These are phyloP conservation scores for Oryza coarctata DNA, from an alignment of 176 grass and related monocot species.

Conservation along the genomic window DNA sequence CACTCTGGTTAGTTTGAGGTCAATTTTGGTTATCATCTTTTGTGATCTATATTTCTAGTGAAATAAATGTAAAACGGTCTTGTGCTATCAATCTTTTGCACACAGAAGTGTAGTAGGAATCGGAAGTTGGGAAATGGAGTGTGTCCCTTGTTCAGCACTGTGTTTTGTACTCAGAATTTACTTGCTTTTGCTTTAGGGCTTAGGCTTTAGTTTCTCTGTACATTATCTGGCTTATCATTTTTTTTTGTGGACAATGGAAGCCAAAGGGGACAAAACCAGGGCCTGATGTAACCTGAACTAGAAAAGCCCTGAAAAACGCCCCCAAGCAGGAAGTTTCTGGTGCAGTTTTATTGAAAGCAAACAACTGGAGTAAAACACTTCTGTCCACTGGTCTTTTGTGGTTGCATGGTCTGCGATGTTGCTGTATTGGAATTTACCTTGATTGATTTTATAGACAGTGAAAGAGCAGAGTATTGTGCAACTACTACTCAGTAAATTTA, in stretches of 20 bases:
- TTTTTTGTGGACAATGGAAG: constrained; percentile 1
- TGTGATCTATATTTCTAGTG: constrained; percentile 24
- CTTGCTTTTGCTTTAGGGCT: not conserved
- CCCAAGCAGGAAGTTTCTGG: not conserved
- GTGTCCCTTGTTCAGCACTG: not conserved
- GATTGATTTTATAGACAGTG: not conserved
- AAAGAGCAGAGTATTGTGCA: not conserved
- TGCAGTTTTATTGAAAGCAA: not conserved
- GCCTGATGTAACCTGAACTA: constrained; percentile 6
- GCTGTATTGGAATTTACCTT: not conserved
- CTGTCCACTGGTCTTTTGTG: not conserved
- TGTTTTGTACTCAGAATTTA: not conserved
- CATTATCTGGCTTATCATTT: not conserved
- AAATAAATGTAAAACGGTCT: constrained; percentile 10
- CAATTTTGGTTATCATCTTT: constrained; percentile 28
- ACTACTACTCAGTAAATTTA: not conserved
- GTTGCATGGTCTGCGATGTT: not conserved
- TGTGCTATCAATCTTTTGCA: constrained; percentile 16
- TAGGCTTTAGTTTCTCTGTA: not conserved
- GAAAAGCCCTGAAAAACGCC: not conserved
- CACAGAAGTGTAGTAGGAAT: not conserved
- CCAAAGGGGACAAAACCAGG: not conserved
- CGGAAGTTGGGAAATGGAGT: not conserved
- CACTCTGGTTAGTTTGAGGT: constrained; percentile 7
- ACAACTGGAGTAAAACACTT: not conserved